Evolutionary conservation across 2,329 filamentous ascomycete genomes (phyloP), one percentile per base, ranked within the genome.

Genomic region (Huntiella moniliformis): DNA sequence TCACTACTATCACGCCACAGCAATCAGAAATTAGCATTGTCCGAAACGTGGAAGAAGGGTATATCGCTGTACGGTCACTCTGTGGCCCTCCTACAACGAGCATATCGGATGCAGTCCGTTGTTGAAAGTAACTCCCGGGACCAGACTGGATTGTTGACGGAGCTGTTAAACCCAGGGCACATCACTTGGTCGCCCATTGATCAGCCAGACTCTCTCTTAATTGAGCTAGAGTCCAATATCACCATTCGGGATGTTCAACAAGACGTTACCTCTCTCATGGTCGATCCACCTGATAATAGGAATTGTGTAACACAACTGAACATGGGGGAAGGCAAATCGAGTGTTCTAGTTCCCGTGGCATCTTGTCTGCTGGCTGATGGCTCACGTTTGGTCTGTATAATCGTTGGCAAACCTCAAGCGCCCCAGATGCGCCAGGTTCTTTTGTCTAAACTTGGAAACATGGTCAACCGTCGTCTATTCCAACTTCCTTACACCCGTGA

Each of bases 261-360:
- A 2, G 55, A 68, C 2, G 74, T 84, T 42, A 72, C 77, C 0
- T 38, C 47, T 0, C 54, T 67, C 15, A 82, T 84, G 71, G 68
- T 65, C 2, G 43, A 53, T 0, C 66, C 67, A 0, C 52, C 55
- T 0, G 54, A 54, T 0, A 56, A 53, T 0, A 18, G 54, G 0
- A 80, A 77, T 51, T 56, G 65, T 0, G 67, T 77, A 0, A 68
- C 81, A 62, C 76, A 82, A 53, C 56, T 83, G 2, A 81, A 80
- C 51, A 83, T 83, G 77, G 79, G 79, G 0, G 70, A 80, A 53
- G 79, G 78, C 0, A 83, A 82, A 51, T 75, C 74, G 0, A 79
- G 77, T 0, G 71, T 82, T 1, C 82, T 86, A 41, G 65, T 79
- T 0, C 79, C 78, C 0, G 75, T 81, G 33, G 68, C 79, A 0